Conservation (phyloP, 768 basidiomycete genomes). For the Tylopilus intermedius region DNA sequence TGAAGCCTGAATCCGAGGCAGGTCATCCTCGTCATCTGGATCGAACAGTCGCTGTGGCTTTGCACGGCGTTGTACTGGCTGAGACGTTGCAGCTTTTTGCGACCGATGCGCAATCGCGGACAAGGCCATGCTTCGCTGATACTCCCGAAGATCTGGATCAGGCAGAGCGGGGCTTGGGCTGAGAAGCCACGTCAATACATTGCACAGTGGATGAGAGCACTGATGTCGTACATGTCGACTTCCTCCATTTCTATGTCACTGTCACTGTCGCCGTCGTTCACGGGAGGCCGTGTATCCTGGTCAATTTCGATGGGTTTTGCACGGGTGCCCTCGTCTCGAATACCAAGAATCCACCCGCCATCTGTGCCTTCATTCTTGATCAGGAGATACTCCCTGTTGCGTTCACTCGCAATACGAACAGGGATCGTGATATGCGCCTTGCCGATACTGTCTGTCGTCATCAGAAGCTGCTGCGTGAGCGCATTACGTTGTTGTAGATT, state of each 20-base stretch:
- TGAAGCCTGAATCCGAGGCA: conserved; percentile 16
- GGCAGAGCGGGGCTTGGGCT: conserved; percentile 32
- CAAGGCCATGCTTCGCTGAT: conserved; percentile 57
- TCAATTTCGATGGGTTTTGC: conserved; percentile 87
- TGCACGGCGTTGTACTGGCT: conserved; percentile 32
- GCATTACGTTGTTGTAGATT: conserved; percentile 84
- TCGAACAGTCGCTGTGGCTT: conserved; percentile 49
- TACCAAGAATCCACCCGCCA: conserved; percentile 93
- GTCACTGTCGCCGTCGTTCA: conserved; percentile 40
- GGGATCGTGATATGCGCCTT: conserved; percentile 88
- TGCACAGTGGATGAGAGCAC: background rate
- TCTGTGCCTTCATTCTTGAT: conserved; percentile 83
- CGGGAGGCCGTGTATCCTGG: conserved; percentile 41
- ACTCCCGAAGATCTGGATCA: conserved; percentile 63
- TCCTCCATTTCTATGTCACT: conserved; percentile 78
- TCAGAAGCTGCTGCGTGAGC: conserved; percentile 88
- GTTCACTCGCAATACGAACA: conserved; percentile 88
- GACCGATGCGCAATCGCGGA: conserved; percentile 51
- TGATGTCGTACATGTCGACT: conserved; percentile 54
- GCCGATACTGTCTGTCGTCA: conserved; percentile 89
- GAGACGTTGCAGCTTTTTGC: conserved; percentile 28
- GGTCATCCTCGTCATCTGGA: conserved; percentile 44
- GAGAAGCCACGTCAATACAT: conserved; percentile 11
- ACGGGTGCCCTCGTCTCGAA: conserved; percentile 79
- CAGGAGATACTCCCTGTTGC: conserved; percentile 92